Conservation (phyloP, 148 eudicot genomes). For the Dysphania ambrosioides region DNA sequence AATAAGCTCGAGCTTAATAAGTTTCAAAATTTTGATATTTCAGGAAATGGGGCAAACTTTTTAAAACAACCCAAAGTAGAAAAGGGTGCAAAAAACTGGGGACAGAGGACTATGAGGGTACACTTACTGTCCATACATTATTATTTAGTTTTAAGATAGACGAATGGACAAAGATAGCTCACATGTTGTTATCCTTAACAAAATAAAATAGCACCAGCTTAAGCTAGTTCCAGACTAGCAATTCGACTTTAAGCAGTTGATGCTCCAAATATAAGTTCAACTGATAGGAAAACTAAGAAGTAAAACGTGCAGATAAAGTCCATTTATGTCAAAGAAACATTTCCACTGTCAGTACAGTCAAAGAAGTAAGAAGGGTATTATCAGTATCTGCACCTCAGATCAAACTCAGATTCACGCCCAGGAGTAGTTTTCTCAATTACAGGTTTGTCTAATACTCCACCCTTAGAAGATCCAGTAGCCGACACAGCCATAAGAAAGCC, state of each 20-base stretch:
- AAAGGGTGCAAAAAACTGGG: no score
- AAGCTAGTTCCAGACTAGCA: not conserved
- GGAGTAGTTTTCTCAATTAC: slow-evolving; percentile 81
- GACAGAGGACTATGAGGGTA: no score
- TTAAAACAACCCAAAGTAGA: no score
- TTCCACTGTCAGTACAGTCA: slow-evolving; percentile 2
- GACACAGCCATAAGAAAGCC: slow-evolving; percentile 45
- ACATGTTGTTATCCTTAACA: no score
- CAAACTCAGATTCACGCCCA: slow-evolving; percentile 87
- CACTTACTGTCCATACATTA: not conserved
- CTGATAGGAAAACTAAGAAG: not conserved
- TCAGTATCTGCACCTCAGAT: slow-evolving; percentile 53
- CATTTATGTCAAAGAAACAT: not conserved
- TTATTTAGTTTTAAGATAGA: not conserved
- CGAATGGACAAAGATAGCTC: not conserved
- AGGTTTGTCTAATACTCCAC: slow-evolving; percentile 77
- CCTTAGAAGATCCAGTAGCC: slow-evolving; percentile 51
- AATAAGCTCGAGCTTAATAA: no score
- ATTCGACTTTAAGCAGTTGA: not conserved
- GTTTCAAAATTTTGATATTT: no score
- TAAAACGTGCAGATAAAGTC: slow-evolving; percentile 9
- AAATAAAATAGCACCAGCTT: not conserved
- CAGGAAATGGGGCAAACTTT: no score
- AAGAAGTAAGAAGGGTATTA: not conserved
- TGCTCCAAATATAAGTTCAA: not conserved